A percentile compares a stretch with the other conserved stretches of the same genome.
phyloP scores from a whole-genome alignment of 2,329 filamentous ascomycete species.

The Talaromyces islandicus region DNA sequence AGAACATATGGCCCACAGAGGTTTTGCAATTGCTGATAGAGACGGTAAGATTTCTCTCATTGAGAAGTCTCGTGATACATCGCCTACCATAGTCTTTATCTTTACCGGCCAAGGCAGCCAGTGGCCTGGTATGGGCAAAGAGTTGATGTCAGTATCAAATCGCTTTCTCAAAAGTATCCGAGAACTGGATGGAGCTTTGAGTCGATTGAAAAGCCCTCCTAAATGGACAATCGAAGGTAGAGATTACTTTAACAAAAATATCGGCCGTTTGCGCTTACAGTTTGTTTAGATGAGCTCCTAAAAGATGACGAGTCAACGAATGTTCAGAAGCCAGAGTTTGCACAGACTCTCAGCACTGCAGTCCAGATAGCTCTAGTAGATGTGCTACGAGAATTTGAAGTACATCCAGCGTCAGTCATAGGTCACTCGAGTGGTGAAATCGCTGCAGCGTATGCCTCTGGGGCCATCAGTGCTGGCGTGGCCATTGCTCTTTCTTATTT shows the following conservation, averaged over 20 bases:
- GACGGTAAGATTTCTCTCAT: constrained; percentile 12
- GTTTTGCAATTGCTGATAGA: constrained; percentile 9
- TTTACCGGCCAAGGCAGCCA: constrained; percentile 13
- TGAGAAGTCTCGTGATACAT: constrained; percentile 16
- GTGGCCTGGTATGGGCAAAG: neutral
- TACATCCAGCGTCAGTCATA: constrained; percentile 3
- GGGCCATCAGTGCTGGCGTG: constrained; percentile 15
- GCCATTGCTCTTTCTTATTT: constrained; percentile 15
- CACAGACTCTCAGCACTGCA: constrained; percentile 17
- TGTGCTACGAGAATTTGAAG: constrained; percentile 7
- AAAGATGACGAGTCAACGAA: neutral
- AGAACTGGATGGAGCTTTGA: too few relatives aligned
- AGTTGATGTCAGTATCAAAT: constrained; percentile 12
- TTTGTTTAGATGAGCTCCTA: too few relatives aligned
- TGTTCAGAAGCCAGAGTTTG: constrained; percentile 16
- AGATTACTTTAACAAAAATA: too few relatives aligned
- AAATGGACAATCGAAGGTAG: too few relatives aligned
- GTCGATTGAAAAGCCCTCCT: too few relatives aligned
- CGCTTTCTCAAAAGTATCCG: too few relatives aligned
- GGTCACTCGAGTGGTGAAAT: constrained; percentile 16
- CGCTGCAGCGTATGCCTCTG: constrained; percentile 14
- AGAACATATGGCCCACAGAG: constrained; percentile 18
- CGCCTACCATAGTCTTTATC: constrained; percentile 2
- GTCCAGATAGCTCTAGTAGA: constrained; percentile 14
- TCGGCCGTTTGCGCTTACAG: too few relatives aligned